Percentiles rank a stretch among this genome's conserved stretches.
phyloP scores from a whole-genome alignment of 352 stramenopile genomes.

The Phytophthora fragariae region DNA sequence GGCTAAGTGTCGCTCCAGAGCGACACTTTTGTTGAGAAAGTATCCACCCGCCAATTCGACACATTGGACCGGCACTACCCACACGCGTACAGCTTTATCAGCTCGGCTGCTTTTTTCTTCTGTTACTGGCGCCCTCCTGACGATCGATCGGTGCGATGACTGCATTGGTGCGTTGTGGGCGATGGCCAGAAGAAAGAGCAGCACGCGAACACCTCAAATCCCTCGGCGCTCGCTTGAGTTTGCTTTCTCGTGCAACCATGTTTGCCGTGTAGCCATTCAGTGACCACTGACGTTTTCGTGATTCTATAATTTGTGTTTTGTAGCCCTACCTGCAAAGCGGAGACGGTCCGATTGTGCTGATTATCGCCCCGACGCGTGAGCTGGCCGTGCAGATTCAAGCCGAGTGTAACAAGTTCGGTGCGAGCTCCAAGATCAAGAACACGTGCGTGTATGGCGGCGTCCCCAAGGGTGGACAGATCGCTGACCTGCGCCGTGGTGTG shows the following conservation, averaged over 20 bases:
- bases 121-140: constrained; percentile 31
- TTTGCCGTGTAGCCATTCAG: constrained; percentile 6
- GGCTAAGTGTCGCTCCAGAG: neutral
- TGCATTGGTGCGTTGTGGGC: constrained; percentile 56
- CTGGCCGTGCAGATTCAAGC: constrained; percentile 99
- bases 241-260: constrained; percentile 44
- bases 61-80: constrained; percentile 23
- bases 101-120: constrained; percentile 41
- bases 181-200: constrained; percentile 53
- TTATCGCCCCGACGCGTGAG: constrained; percentile 98
- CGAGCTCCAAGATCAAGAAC: constrained; percentile 98
- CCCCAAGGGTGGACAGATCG: constrained; percentile 93
- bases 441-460: constrained; percentile 99
- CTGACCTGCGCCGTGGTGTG: constrained; percentile 82
- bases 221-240: constrained; percentile 52
- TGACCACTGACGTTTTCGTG: constrained; percentile 39
- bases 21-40: constrained; percentile 6
- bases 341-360: constrained; percentile 99
- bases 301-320: constrained; percentile 38
- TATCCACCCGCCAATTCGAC: constrained; percentile 16
- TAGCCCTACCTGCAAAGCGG: constrained; percentile 94
- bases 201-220: constrained; percentile 56
- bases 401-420: constrained; percentile 99
- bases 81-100: constrained; percentile 28
- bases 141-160: constrained; percentile 43